Base-by-base conservation (phyloP, 2,329 filamentous ascomycete species). In the Metarhizium anisopliae region DNA sequence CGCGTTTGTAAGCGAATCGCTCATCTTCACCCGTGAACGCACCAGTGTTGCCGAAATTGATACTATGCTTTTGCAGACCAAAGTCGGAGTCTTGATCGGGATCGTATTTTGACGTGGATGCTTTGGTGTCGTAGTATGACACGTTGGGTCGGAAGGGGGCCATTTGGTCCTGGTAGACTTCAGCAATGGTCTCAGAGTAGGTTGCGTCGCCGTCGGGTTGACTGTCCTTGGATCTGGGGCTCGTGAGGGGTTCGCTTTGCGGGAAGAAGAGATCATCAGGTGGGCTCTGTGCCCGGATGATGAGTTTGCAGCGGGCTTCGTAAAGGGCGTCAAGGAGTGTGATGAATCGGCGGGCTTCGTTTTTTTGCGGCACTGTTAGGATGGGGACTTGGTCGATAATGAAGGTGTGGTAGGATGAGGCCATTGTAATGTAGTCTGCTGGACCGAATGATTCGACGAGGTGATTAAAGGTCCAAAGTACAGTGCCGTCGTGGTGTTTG, bases 191-290 rank as follows among this genome's bases (percentile, higher is more conserved):
- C 63, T 74, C 72, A 2, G 72, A 70, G 57, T 74, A 71, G 5
- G 73, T 75, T 0, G 71, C 71, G 54, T 77, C 72, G 14, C 65
- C 63, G 55, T 55, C 40, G 14, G 59, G 6, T 29, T 52, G 10
- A 59, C 8, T 45, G 52, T 40, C 38, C 2, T 40, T 40, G 59
- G 4, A 47, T 51, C 5, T 47, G 6, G 6, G 51, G n/a, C 7
- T 18, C 3, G 7, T 20, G n/a, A 11, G 4, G 45, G 45, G 30
- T 32, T 68, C 68, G 60, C 60, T 66, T 56, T 89, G 84, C 0
- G 89, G 88, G 67, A 94, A 93, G 77, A 93, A 92, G 6, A 92
- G 75, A 32, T 84, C 78, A 60, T 93, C 89, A 0, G 88, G 88
- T 0, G 81, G 82, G 2, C 80, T 82, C 45, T 77, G 78, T 2